A percentile compares a stretch with the other conserved stretches of the same genome.
Conservation (phyloP, 208 protist species). For the Acanthamoeba sp. region DNA sequence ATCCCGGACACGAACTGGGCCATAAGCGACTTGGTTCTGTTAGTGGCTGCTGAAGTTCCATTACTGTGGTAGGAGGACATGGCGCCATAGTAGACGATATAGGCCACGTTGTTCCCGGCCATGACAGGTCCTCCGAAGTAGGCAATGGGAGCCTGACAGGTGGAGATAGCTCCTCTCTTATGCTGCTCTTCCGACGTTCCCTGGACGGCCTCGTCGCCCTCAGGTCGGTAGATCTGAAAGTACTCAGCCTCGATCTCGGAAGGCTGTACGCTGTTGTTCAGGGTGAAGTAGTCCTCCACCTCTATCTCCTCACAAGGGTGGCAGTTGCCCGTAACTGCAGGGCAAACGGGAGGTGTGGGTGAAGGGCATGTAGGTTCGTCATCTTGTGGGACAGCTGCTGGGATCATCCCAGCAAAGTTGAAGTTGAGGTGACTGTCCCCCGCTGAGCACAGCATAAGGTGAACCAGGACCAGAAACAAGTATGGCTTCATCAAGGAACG, state of each 20-base stretch:
- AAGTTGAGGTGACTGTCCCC: slow-evolving; percentile 10
- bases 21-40: not conserved
- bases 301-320: not conserved
- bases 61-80: not conserved
- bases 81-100: slow-evolving; percentile 38
- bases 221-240: not conserved
- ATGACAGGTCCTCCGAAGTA: slow-evolving; percentile 12
- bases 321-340: not conserved
- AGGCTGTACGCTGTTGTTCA: not conserved
- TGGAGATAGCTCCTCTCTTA: not conserved
- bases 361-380: not conserved
- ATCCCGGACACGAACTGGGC: not conserved
- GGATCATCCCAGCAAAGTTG: slow-evolving; percentile 18
- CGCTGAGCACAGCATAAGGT: not conserved
- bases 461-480: not conserved
- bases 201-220: not conserved
- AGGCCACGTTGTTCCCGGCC: not conserved
- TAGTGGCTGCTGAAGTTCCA: not conserved
- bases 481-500: not conserved
- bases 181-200: not conserved
- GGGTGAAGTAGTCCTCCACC: slow-evolving; percentile 51
- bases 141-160: not conserved
- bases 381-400: not conserved
- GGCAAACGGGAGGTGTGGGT: not conserved
- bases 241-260: not conserved